Percentiles rank a stretch among this genome's conserved stretches.
Conservation (phyloP, 257 asterid species). For the Solanum peruvianum region DNA sequence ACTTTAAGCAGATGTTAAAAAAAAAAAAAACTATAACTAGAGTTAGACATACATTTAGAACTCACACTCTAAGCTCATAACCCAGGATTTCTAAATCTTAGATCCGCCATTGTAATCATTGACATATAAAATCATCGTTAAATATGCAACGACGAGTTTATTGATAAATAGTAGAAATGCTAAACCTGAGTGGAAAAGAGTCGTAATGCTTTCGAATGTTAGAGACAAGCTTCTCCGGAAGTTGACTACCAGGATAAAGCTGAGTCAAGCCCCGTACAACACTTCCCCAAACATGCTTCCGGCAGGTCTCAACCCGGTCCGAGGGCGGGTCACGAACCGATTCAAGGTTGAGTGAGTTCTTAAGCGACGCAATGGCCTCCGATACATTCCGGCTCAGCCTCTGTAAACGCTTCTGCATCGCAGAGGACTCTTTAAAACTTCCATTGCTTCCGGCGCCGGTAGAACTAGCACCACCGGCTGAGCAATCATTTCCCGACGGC, state of each 20-base stretch:
- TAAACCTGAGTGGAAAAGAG: slow-evolving; percentile 81
- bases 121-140: background rate
- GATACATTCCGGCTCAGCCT: slow-evolving; percentile 78
- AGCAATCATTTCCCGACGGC: slow-evolving; percentile 24
- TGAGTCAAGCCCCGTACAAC: slow-evolving; percentile 90
- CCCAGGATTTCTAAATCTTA: background rate
- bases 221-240: slow-evolving; percentile 87
- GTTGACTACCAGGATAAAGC: slow-evolving; percentile 94
- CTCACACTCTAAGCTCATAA: background rate
- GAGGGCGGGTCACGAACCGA: slow-evolving; percentile 50
- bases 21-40: background rate
- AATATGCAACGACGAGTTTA: background rate
- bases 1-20: background rate
- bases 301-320: slow-evolving; percentile 33
- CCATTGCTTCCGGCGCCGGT: slow-evolving; percentile 15
- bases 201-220: slow-evolving; percentile 95
- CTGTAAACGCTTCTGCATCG: slow-evolving; percentile 74
- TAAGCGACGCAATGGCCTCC: slow-evolving; percentile 86
- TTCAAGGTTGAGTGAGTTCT: slow-evolving; percentile 68
- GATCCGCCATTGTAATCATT: background rate
- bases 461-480: slow-evolving; percentile 5
- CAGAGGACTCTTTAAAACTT: slow-evolving; percentile 52
- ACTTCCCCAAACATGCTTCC: slow-evolving; percentile 77
- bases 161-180: background rate
- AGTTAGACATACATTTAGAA: background rate